A percentile compares a stretch with the other conserved stretches of the same genome.
phyloP scores from a whole-genome alignment of 768 basidiomycete genomes.

The Russula emetica region DNA sequence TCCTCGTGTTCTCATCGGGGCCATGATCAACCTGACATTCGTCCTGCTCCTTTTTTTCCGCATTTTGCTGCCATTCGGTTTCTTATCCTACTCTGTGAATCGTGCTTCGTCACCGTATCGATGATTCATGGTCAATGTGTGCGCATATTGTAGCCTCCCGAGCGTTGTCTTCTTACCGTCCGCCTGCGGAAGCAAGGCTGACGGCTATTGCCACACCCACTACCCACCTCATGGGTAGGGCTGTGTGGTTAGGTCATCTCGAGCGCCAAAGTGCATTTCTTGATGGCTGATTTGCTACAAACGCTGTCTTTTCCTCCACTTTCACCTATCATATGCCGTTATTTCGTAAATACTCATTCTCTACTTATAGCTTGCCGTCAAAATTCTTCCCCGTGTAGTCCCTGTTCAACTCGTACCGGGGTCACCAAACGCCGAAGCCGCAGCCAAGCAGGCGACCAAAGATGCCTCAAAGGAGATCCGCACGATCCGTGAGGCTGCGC shows the following conservation, averaged over 20 bases:
- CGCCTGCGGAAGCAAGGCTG: constrained; percentile 1
- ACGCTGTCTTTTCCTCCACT: neutral
- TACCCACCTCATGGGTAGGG: constrained; percentile 1
- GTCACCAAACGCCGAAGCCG: constrained; percentile 49
- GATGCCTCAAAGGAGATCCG: constrained; percentile 96
- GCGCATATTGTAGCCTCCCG: neutral
- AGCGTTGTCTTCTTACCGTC: neutral
- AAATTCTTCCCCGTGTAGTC: constrained; percentile 88
- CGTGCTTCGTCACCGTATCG: neutral
- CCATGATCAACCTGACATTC: constrained; percentile 1
- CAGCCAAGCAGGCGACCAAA: constrained; percentile 75
- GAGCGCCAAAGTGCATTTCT: constrained; percentile 9
- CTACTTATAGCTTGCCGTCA: constrained; percentile 80
- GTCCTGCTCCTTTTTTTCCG: neutral
- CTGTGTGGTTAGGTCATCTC: constrained; percentile 13
- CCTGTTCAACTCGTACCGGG: constrained; percentile 51
- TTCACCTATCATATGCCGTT: neutral
- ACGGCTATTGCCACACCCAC: constrained; percentile 7
- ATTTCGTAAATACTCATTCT: neutral
- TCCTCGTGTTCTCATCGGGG: constrained; percentile 2
- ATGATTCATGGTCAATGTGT: neutral
- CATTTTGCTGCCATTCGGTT: neutral
- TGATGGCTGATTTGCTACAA: neutral
- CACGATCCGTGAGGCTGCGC: constrained; percentile 90
- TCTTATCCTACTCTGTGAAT: neutral